phyloP scores from a whole-genome alignment of 176 grass and related monocot species.

The Chrysopogon serrulatus region DNA sequence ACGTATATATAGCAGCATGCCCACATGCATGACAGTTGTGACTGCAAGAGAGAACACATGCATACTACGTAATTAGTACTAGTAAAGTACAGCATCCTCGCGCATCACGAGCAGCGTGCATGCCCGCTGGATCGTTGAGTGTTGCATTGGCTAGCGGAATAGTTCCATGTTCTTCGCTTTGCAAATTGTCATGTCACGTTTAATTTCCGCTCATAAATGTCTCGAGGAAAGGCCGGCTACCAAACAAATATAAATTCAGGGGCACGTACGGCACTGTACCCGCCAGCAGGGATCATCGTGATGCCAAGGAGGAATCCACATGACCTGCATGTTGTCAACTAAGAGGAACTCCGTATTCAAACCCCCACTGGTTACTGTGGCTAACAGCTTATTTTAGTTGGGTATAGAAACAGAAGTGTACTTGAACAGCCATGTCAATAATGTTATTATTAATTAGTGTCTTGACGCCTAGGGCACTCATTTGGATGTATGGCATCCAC shows the following conservation, averaged over 20 bases:
- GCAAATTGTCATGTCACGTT: not conserved
- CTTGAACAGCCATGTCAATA: not conserved
- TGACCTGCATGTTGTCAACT: not conserved
- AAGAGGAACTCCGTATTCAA: not conserved
- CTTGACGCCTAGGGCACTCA: too few species aligned
- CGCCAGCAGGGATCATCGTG: not conserved
- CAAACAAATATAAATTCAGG: not conserved
- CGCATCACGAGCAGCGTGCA: too few species aligned
- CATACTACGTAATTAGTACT: too few species aligned
- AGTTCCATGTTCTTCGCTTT: not conserved
- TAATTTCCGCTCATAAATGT: not conserved
- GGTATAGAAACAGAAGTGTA: not conserved
- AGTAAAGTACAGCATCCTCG: too few species aligned
- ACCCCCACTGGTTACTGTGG: not conserved
- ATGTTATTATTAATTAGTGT: not conserved
- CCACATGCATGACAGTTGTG: too few species aligned
- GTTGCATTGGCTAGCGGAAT: not conserved
- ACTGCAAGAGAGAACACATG: too few species aligned
- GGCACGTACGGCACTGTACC: not conserved
- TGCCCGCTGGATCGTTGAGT: too few species aligned
- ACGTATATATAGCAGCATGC: too few species aligned
- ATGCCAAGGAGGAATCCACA: conserved; percentile 25
- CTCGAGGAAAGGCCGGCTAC: not conserved
- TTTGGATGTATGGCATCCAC: too few species aligned
- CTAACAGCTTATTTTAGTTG: not conserved